phyloP scores from a whole-genome alignment of 2,329 filamentous ascomycete genomes.

The Exophiala aquamarina region DNA sequence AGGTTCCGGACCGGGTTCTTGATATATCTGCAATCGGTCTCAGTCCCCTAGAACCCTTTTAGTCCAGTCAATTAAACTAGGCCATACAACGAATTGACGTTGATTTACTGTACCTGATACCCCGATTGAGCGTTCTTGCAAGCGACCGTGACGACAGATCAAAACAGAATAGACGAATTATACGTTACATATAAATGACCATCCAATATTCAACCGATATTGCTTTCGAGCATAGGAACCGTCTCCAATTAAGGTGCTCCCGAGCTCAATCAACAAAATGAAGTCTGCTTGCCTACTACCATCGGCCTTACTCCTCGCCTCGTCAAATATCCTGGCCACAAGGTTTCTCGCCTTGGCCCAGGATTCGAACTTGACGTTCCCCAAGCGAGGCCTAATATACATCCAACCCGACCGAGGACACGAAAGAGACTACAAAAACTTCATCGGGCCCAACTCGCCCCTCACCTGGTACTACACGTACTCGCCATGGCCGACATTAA shows the following conservation, averaged over 20 bases:
- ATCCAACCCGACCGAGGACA: slow-evolving; percentile 54
- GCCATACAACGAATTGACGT: background rate
- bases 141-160: background rate
- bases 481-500: slow-evolving; percentile 53
- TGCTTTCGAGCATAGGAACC: background rate
- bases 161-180: background rate
- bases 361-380: slow-evolving; percentile 12
- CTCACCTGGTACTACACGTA: slow-evolving; percentile 91
- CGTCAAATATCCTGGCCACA: background rate
- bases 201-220: background rate
- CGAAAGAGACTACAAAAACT: slow-evolving; percentile 65
- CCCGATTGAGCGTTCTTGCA: background rate
- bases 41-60: background rate
- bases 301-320: background rate
- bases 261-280: background rate
- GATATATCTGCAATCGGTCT: too few relatives aligned
- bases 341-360: slow-evolving; percentile 22
- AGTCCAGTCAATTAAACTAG: background rate
- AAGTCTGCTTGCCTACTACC: background rate
- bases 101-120: background rate
- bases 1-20: too few relatives aligned
- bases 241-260: background rate
- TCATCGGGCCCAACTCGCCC: slow-evolving; percentile 57
- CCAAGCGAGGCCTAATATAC: slow-evolving; percentile 73
- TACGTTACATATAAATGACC: background rate